A percentile compares a stretch with the other conserved stretches of the same genome.
phyloP scores from a whole-genome alignment of 495 filamentous ascomycete genomes.

The Xylaria cubensis region DNA sequence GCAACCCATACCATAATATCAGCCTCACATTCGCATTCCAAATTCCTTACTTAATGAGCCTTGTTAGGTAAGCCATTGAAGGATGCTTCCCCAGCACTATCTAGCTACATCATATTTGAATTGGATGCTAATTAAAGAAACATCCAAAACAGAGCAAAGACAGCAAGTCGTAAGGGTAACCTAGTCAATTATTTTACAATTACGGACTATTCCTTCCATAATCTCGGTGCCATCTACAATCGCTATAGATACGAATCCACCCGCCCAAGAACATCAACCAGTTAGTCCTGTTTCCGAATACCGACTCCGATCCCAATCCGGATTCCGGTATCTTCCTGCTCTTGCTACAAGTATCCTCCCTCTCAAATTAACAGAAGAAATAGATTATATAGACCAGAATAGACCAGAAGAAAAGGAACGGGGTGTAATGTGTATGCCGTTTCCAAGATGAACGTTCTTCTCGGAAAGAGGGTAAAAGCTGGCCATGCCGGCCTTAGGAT shows the following conservation, averaged over 20 bases:
- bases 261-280: neutral
- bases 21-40: conserved; percentile 4
- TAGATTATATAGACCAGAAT: neutral
- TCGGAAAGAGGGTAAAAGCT: neutral
- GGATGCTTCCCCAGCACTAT: neutral
- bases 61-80: neutral
- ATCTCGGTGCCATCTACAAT: neutral
- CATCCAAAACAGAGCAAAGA: neutral
- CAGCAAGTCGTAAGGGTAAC: neutral
- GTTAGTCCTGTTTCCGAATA: neutral
- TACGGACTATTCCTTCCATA: neutral
- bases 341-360: neutral
- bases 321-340: neutral
- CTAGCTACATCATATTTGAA: neutral
- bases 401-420: neutral
- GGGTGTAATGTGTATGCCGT: neutral
- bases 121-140: neutral
- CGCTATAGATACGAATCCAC: neutral
- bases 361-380: neutral
- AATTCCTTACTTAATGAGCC: neutral
- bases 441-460: neutral
- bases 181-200: neutral
- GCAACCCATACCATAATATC: neutral
- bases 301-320: neutral
- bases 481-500: neutral